A percentile compares a stretch with the other conserved stretches of the same genome.
phyloP scores from a whole-genome alignment of 78 protist genomes.

The Monosiga brevicollis region DNA sequence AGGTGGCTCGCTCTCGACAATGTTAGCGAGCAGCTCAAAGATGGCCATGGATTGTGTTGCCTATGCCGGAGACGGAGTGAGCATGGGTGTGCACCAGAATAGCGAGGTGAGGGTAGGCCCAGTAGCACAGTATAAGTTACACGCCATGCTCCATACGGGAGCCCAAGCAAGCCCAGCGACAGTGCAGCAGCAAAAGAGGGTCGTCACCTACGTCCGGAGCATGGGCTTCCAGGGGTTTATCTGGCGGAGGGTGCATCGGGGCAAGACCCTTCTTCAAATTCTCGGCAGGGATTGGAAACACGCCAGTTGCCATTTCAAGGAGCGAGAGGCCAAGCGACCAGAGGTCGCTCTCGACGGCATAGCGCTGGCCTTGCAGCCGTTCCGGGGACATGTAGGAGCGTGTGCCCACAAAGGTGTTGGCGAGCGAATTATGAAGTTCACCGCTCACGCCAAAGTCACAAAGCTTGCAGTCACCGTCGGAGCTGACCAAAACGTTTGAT shows the following conservation, averaged over 20 bases:
- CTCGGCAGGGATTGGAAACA: constrained; percentile 46
- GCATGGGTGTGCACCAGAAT: not conserved
- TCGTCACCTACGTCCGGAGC: not conserved
- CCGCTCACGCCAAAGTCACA: constrained; percentile 67
- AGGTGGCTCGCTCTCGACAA: constrained; percentile 29
- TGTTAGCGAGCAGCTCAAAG: constrained; percentile 15
- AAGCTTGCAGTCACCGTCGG: constrained; percentile 42
- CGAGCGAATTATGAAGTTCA: constrained; percentile 23
- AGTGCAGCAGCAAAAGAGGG: not conserved
- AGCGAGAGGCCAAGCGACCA: constrained; percentile 50
- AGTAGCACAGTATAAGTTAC: not conserved
- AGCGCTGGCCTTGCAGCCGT: constrained; percentile 11
- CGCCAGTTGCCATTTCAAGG: constrained; percentile 41
- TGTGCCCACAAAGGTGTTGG: constrained; percentile 64
- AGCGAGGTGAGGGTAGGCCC: not conserved
- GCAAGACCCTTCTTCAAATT: not conserved
- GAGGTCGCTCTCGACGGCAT: constrained; percentile 16
- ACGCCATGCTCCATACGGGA: not conserved
- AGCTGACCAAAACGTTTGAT: constrained; percentile 51
- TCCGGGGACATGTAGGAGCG: constrained; percentile 81
- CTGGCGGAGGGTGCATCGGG: not conserved
- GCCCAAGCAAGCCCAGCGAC: not conserved
- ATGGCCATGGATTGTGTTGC: not conserved
- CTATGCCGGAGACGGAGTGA: not conserved
- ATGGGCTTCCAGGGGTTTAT: not conserved